Base-by-base conservation (phyloP, 2,329 filamentous ascomycete genomes). In the Metarhizium album region DNA sequence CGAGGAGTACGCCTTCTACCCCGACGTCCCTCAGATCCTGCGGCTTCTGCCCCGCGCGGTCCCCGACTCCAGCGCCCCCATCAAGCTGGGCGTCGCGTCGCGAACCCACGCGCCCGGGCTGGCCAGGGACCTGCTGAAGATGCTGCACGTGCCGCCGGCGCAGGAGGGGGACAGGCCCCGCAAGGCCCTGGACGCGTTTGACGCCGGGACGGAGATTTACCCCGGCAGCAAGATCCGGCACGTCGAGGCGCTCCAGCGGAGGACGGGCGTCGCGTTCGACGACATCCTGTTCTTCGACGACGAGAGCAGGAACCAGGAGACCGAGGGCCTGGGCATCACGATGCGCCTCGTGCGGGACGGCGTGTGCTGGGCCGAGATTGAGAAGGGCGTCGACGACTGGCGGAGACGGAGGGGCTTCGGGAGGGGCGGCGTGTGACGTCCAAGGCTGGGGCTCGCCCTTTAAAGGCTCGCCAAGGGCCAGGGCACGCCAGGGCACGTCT, bases 241-340 rank as follows among this genome's bases (percentile, higher is more conserved):
- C 68, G 94, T 97, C 60, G 76, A 83, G 60, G 74, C 78, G 4
- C 73, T 97, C 58, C 79, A 85, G 9, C 79, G 83, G 64, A 75
- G 80, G 51, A 90, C 85, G 14, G 82, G 82, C 1, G 67, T 96
- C 2, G 70, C 73, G 5, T 95, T 81, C 61, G 78, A 85, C 56
- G 88, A 96, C 46, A 95, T 97, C 84, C 66, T 97, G 33, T 97
- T 97, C 67, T 97, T 97, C 58, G 91, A 97, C 59, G 91, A 97
- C 60, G 91, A 97, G 76, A 75, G 76, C 48, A 72, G 91, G 54
- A 97, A 97, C 63, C 75, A 80, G 52, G 90, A 96, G 63, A 91
- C 95, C 1, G 81, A 84, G 70, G 71, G 64, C 24, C 61, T 96
- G 47, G 90, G 90, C 0, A 86, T 95, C 3, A 87, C 86, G 0